Percentiles rank a stretch among this genome's conserved stretches.
Evolutionary conservation across 1,139 yeast genomes (phyloP).

Genomic region (Suhomyces anneliseae): DNA sequence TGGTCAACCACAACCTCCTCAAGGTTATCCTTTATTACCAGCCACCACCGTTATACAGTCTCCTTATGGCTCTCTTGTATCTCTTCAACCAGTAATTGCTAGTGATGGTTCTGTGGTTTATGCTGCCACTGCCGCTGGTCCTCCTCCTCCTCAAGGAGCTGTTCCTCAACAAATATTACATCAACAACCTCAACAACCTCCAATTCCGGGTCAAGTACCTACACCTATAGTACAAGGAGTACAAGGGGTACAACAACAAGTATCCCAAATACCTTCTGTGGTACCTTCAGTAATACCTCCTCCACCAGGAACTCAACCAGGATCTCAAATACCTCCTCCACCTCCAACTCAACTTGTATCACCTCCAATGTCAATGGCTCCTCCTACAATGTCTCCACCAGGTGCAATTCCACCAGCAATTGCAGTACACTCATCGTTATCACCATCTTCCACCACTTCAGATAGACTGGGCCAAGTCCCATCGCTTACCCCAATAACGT

Average conservation of each 20-base stretch:
- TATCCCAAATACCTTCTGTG: constrained; percentile 8
- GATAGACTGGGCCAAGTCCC: constrained; percentile 9
- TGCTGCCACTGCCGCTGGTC: constrained; percentile 15
- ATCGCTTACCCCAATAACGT: constrained; percentile 15
- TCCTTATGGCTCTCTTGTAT: constrained; percentile 39
- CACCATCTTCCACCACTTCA: constrained; percentile 4
- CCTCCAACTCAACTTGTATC: constrained; percentile 2
- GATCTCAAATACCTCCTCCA: constrained; percentile 3
- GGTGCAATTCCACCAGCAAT: constrained; percentile 8
- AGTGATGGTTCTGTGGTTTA: constrained; percentile 20
- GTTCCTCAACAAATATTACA: constrained; percentile 4
- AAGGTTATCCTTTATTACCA: constrained; percentile 13
- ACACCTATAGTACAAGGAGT: too few species aligned
- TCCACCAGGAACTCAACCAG: constrained; percentile 7
- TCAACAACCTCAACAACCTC: not conserved
- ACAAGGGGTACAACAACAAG: constrained; percentile 5
- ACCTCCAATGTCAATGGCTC: constrained; percentile 5
- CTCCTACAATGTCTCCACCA: not conserved
- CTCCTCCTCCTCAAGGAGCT: not conserved
- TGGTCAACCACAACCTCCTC: constrained; percentile 10
- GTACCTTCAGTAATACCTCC: not conserved
- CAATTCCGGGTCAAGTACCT: not conserved
- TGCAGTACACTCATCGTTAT: constrained; percentile 5
- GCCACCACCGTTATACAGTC: constrained; percentile 27
- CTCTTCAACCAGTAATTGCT: constrained; percentile 31